Evolutionary conservation across 2,329 filamentous ascomycete genomes (phyloP), one percentile per base, ranked within the genome.

Genomic region (Fusarium veterinarium): DNA sequence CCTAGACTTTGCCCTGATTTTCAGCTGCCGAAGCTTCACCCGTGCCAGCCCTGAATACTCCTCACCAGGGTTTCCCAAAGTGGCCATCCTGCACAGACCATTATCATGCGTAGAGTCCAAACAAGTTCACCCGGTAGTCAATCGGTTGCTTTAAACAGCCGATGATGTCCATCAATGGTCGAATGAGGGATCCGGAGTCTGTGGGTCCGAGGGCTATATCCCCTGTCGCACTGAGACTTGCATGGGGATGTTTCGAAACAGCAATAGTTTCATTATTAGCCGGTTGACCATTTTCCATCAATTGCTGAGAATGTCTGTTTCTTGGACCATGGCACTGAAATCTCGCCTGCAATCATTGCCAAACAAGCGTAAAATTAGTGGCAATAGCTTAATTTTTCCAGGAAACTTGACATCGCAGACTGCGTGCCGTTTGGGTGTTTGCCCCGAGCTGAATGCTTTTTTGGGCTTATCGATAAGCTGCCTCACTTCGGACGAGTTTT

Each of bases 231-330:
- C 40, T 48, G 40, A 35, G 53, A 49, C 61, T 60, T 51, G 30
- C 40, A 46, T 48, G 53, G 33, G 61, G 61, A 25, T 66, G 64
- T 60, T 66, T 67, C 64, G 46, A 67, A 66, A 66, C 64, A 37
- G 42, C 46, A 67, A 45, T 40, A 66, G 61, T 66, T 66, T 67
- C 64, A 51, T 35, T 31, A 44, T 66, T 49, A 57, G 40, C 53
- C 46, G 40, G 44, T 35, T n/a, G 49, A 51, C 60, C 51, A 66
- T 25, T 66, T 59, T 60, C 64, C 61, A 28, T 57, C 38, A 35
- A 66, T 59, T 59, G 28, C 9, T 51, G 31, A 44, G 19, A 33
- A 25, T 17, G n/a, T 16, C 38, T 35, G 61, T 60, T 67, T 42
- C 12, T 42, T 14, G 35, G 35, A 60, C 20, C 31, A 10, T n/a